Evolutionary conservation across 1,139 yeast species (phyloP).

Genomic region (Schwanniomyces etchellsii): DNA sequence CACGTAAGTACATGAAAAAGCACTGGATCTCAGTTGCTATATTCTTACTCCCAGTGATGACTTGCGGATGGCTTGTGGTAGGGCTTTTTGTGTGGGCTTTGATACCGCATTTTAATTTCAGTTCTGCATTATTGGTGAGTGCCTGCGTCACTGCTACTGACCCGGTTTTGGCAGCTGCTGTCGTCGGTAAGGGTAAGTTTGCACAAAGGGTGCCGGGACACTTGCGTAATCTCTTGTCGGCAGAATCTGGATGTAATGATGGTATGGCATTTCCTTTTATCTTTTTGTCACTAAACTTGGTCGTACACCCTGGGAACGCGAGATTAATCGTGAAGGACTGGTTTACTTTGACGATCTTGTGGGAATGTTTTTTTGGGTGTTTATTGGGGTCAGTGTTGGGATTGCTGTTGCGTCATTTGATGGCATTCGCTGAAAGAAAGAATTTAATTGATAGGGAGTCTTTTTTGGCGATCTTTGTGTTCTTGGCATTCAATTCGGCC

Average conservation of each 20-base stretch:
- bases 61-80: constrained; percentile 85
- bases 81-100: constrained; percentile 82
- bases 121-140: constrained; percentile 72
- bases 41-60: constrained; percentile 87
- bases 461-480: constrained; percentile 83
- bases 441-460: constrained; percentile 89
- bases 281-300: constrained; percentile 63
- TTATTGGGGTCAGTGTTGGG: constrained; percentile 75
- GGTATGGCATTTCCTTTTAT: constrained; percentile 98
- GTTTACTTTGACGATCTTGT: constrained; percentile 73
- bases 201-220: constrained; percentile 98
- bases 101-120: constrained; percentile 75
- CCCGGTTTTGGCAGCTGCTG: constrained; percentile 97
- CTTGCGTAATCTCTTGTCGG: constrained; percentile 79
- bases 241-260: constrained; percentile 96
- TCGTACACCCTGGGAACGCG: constrained; percentile 60
- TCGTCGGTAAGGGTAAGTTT: constrained; percentile 95
- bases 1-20: constrained; percentile 83
- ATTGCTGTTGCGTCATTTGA: constrained; percentile 64
- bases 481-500: constrained; percentile 81
- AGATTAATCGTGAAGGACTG: constrained; percentile 77
- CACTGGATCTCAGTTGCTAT: constrained; percentile 85
- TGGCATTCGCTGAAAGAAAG: constrained; percentile 70
- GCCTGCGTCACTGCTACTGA: constrained; percentile 98
- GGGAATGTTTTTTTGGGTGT: constrained; percentile 86